Percentiles rank a stretch among this genome's conserved stretches.
Conservation (phyloP, 2,329 filamentous ascomycete genomes). For the Penicillium aurantiogriseum region DNA sequence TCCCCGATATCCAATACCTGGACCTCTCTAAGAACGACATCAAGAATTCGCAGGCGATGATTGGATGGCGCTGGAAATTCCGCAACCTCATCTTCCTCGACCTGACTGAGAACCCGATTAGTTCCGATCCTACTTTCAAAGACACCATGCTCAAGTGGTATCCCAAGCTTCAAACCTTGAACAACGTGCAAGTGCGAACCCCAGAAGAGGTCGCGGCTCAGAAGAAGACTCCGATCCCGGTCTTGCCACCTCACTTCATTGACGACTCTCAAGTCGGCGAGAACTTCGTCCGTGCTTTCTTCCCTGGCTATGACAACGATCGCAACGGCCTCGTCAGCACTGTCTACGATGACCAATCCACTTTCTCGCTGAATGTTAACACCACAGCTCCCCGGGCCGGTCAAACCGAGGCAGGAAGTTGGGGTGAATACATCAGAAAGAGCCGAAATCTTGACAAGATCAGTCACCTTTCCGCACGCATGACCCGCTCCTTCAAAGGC, state of each 20-base stretch:
- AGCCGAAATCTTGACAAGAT: constrained; percentile 77
- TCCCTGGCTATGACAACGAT: constrained; percentile 70
- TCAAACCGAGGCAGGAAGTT: constrained; percentile 52
- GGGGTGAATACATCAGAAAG: constrained; percentile 72
- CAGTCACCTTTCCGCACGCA: constrained; percentile 58
- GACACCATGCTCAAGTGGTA: constrained; percentile 76
- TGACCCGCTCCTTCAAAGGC: constrained; percentile 66
- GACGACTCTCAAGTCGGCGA: constrained; percentile 74
- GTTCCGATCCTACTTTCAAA: constrained; percentile 60
- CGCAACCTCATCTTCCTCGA: constrained; percentile 76
- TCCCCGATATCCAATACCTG: constrained; percentile 83
- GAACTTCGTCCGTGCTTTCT: constrained; percentile 72
- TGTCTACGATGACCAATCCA: constrained; percentile 73
- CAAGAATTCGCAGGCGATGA: constrained; percentile 63
- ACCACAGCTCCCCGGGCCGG: constrained; percentile 54
- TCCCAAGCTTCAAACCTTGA: constrained; percentile 74
- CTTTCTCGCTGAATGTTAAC: constrained; percentile 74
- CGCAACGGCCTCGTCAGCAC: constrained; percentile 60
- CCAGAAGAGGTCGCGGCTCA: constrained; percentile 64
- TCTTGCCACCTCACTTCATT: constrained; percentile 65
- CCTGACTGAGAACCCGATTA: constrained; percentile 73
- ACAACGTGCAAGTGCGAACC: constrained; percentile 70
- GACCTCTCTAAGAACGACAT: constrained; percentile 86
- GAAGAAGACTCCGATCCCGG: constrained; percentile 61
- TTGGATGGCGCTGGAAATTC: constrained; percentile 77